Evolutionary conservation across 2,329 filamentous ascomycete genomes (phyloP), one percentile per base, ranked within the genome.

Genomic region (Talaromyces sp.): DNA sequence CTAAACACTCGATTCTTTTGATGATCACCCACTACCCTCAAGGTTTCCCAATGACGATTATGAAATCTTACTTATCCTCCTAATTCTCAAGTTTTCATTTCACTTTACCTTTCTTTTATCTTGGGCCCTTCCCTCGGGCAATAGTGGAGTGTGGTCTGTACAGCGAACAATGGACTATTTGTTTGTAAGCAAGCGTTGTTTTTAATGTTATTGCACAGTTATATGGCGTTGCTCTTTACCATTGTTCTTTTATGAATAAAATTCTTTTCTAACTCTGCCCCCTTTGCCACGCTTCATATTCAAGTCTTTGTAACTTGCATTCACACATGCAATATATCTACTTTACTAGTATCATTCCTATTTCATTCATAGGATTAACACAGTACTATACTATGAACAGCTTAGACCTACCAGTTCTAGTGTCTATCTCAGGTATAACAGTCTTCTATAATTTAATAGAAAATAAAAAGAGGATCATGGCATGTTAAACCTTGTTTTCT

Each of bases 1-100:
- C 62, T 83, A 71, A 54, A 51, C 27, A 5, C 4, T 27, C 14
- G 16, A 19, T 11, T 7, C 16, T 22, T n/a, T 45, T 3, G 17
- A 20, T 35, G 36, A 27, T 22, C 30, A 41, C 30, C 35, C 40
- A 39, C 16, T 13, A 35, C 4, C 36, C 36, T 16, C 36, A 39
- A 35, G 33, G 33, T 35, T 32, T 35, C 39, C 47, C 30, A 51
- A 46, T 37, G 46, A 60, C 35, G 42, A 54, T 40, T 47, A 54
- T 52, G 47, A 56, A 48, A 39, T 36, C 42, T 53, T 41, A 35
- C 41, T 43, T 8, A 44, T 16, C 30, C n/a, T 42, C 32, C 14
- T 55, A 49, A 49, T 52, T 30, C 27, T 41, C 39, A 41, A 51
- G 51, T n/a, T 29, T 46, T 39, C 36, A 39, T 57, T 8, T 49